Evolutionary conservation across 345 rosid species (phyloP).

Genomic region (Crucihimalaya himalaica): DNA sequence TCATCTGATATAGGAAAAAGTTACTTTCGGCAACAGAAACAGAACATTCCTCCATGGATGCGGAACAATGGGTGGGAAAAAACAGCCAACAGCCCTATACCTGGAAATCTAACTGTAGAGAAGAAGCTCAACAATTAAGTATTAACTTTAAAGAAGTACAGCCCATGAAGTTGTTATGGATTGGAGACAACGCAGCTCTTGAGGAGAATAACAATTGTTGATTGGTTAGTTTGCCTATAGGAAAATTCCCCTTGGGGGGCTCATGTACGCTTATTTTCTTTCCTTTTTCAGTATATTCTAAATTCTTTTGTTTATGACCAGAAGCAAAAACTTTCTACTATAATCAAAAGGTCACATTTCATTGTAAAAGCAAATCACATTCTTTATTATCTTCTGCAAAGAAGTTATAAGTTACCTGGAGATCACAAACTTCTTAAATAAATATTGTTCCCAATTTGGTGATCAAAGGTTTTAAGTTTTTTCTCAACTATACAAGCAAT

Average conservation of each 20-base stretch:
- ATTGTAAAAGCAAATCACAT: conserved; percentile 29
- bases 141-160: conserved; percentile 31
- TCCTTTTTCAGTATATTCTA: conserved; percentile 45
- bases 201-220: conserved; percentile 48
- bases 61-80: conserved; percentile 51
- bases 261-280: conserved; percentile 39
- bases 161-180: conserved; percentile 33
- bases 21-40: conserved; percentile 83
- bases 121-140: conserved; percentile 26
- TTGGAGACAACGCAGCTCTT: conserved; percentile 44
- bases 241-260: conserved; percentile 38
- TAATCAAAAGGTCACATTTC: conserved; percentile 20
- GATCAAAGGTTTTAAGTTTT: background rate
- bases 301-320: conserved; percentile 52
- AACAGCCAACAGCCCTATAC: conserved; percentile 31
- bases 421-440: background rate
- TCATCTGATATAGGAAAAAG: conserved; percentile 65
- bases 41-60: conserved; percentile 66
- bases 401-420: conserved; percentile 5
- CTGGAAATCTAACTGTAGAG: conserved; percentile 37
- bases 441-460: background rate
- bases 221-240: conserved; percentile 39
- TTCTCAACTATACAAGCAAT: conserved; percentile 10
- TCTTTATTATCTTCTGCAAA: conserved; percentile 29
- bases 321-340: conserved; percentile 1